Percentiles rank a stretch among this genome's conserved stretches.
phyloP scores from a whole-genome alignment of 192 early-diverging fungal species.

The Coemansia sp. region DNA sequence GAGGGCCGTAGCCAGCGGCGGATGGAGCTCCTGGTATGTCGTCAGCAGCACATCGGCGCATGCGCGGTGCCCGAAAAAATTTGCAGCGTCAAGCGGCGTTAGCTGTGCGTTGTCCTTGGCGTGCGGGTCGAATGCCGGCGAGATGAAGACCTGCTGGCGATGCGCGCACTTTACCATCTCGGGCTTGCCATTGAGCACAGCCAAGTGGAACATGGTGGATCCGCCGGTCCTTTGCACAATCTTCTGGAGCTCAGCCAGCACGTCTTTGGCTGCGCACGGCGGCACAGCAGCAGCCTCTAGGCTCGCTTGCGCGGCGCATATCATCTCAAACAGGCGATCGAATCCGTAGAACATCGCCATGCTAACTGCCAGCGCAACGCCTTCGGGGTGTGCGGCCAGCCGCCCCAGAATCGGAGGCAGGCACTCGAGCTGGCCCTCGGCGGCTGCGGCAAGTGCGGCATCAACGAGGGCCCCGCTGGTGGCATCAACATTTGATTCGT shows the following conservation, averaged over 20 bases:
- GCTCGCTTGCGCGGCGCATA: slow-evolving; percentile 19
- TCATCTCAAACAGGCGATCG: slow-evolving; percentile 23
- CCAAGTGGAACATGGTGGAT: slow-evolving; percentile 43
- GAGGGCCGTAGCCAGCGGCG: slow-evolving; percentile 4
- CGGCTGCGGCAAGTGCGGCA: slow-evolving; percentile 23
- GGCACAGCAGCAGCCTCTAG: slow-evolving; percentile 1
- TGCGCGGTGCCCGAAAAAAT: slow-evolving; percentile 50
- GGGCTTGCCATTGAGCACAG: slow-evolving; percentile 33
- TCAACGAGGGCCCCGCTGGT: slow-evolving; percentile 28
- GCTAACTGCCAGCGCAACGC: slow-evolving; percentile 26
- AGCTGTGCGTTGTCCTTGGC: slow-evolving; percentile 26
- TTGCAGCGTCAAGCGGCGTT: slow-evolving; percentile 45
- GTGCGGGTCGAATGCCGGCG: slow-evolving; percentile 21
- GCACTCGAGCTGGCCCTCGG: slow-evolving; percentile 16
- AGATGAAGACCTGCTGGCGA: slow-evolving; percentile 20
- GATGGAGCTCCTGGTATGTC: slow-evolving; percentile 24
- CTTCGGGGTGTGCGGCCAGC: slow-evolving; percentile 28
- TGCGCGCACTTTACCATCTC: slow-evolving; percentile 26
- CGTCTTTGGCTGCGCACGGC: background rate
- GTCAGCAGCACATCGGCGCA: slow-evolving; percentile 43
- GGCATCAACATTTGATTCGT: slow-evolving; percentile 35
- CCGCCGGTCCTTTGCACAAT: slow-evolving; percentile 20
- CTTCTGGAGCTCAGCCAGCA: slow-evolving; percentile 19
- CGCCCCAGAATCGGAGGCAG: slow-evolving; percentile 15
- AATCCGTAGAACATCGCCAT: slow-evolving; percentile 47